phyloP scores from a whole-genome alignment of 441 rosid genomes.

The Sinapis alba region DNA sequence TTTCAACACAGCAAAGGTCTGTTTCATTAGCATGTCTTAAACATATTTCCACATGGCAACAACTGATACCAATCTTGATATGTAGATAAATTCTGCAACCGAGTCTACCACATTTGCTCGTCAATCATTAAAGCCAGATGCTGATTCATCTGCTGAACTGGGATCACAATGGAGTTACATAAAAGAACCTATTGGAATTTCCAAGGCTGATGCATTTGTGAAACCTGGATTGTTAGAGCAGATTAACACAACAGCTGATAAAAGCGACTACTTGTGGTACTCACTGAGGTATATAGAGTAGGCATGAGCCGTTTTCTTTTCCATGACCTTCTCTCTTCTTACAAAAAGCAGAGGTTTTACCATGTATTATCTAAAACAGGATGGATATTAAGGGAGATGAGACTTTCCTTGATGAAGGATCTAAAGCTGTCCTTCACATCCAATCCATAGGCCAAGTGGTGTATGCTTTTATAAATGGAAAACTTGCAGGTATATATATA shows the following conservation, averaged over 20 bases:
- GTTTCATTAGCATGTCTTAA: conserved; percentile 8
- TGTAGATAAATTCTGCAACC: conserved; percentile 76
- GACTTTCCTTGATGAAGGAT: conserved; percentile 67
- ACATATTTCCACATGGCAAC: not conserved
- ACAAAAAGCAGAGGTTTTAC: not conserved
- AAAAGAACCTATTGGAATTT: conserved; percentile 83
- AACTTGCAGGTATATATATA: conserved; percentile 64
- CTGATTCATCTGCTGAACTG: conserved; percentile 49
- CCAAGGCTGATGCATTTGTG: conserved; percentile 61
- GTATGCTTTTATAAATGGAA: conserved; percentile 81
- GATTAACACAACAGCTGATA: conserved; percentile 84
- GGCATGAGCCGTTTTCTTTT: not conserved
- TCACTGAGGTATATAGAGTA: conserved; percentile 62
- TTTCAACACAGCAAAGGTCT: conserved; percentile 85
- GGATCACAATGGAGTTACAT: conserved; percentile 80
- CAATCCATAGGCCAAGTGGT: conserved; percentile 90
- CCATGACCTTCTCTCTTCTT: not conserved
- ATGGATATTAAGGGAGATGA: conserved; percentile 55
- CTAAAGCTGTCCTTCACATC: conserved; percentile 74
- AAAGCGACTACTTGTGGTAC: conserved; percentile 94
- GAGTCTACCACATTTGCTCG: conserved; percentile 54
- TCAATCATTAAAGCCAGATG: conserved; percentile 51
- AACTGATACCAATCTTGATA: conserved; percentile 18
- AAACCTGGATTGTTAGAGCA: conserved; percentile 85
- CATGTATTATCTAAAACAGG: conserved; percentile 49